Evolutionary conservation across 371 early-diverging fungal genomes (phyloP), one percentile per base, ranked within the genome.

Genomic region (Mucor sp.): DNA sequence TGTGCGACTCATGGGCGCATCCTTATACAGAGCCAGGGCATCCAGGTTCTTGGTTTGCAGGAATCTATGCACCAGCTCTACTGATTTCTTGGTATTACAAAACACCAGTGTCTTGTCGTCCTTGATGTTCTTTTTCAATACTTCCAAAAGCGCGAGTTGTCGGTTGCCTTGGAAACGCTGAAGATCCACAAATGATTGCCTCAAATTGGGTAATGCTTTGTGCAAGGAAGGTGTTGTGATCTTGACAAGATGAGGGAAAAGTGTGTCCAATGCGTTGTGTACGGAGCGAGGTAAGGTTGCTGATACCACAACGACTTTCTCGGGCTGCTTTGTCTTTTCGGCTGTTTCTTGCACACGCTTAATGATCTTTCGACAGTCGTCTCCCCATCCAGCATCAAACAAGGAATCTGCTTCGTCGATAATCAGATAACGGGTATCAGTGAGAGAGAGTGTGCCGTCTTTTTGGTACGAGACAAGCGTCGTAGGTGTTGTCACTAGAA

Each of bases 321-420:
- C 70, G 3, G 68, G 43, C 3, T 33, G 27, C 8, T 62, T 60
- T n/a, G 74, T n/a, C 58, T 63, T 50, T 48, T 62, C 69, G 0
- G 65, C 32, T 7, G 62, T 39, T 28, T 61, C 33, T 25, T 64
- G 62, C 4, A 77, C 58, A 7, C 63, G 58, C 60, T 76, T 47
- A 30, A 77, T 64, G 27, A 80, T 74, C 8, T 66, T 47, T 44
- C 68, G 50, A 43, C 85, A 79, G 47, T 94, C 94, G 2, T 88
- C 82, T 32, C 85, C 89, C 79, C 95, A 95, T 27, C 91, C 91
- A 25, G 85, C 83, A 77, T 94, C 95, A 79, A 96, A 91, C 78
- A 97, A 76, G 0, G 97, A 92, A 78, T 97, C 98, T 0, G 96
- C 96, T 81, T 97, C 98, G 72, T 97, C 98, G 19, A 97, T 86